Base-by-base conservation (phyloP, 2,329 filamentous ascomycete species). In the Annulohypoxylon truncatum region DNA sequence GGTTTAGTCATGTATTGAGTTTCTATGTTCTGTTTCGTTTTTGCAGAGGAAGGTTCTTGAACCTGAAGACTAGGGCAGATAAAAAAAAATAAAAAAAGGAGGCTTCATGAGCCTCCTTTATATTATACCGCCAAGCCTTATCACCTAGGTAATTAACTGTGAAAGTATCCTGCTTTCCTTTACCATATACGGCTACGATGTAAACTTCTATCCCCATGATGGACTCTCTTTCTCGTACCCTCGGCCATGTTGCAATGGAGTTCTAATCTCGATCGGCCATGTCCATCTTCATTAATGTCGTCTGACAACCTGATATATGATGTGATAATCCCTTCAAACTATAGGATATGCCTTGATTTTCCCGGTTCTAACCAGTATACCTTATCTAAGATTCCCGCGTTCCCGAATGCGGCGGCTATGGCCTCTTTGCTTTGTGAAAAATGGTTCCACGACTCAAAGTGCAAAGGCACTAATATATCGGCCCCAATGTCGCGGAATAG, bases 361-460 rank as follows among this genome's bases (percentile, higher is more conserved):
- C 78, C 77, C 0, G 71, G 74, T n/a, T 67, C 62, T 22, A 81
- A 65, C 80, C 79, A 82, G 22, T 66, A 52, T 0, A 81, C 73
- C 35, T 77, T 74, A 2, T 79, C 75, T 6, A 22, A 44, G 4
- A 82, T 64, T 0, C 78, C 79, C 29, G 78, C 78, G 13, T 71
- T 69, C 52, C 74, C 69, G 18, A 84, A 78, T 4, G 64, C 76
- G 46, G 71, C 42, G 0, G 28, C 40, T 15, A 83, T 61, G 10
- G 75, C 74, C 3, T 73, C 64, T 3, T 74, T 72, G 33, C 71
- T 68, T 67, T 84, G 75, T 0, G 76, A 77, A 55, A 83, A 83
- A 67, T 84, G 82, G 0, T 68, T 71, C 82, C 82, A 85, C 1
- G 75, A 76, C 51, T 84, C 82, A 57, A 76, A 84, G 61, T 85